Conservation (phyloP, 768 basidiomycete genomes). For the Flagelloscypha sp. region DNA sequence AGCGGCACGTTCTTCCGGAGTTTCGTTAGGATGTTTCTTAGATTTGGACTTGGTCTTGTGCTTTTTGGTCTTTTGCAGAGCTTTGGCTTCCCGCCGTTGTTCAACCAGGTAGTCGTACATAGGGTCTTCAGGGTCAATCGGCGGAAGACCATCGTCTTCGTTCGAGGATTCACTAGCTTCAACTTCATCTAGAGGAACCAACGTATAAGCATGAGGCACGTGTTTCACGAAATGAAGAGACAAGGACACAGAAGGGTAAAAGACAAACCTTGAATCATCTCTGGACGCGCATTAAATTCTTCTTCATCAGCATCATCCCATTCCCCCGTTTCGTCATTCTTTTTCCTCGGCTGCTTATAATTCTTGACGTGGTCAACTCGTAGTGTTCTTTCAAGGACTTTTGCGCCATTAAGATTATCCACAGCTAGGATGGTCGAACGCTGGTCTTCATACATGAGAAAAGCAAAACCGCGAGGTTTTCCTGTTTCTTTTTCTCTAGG, state of each 20-base stretch:
- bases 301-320: conserved; percentile 79
- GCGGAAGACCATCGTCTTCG: conserved; percentile 50
- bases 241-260: too few relatives aligned
- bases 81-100: conserved; percentile 65
- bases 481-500: conserved; percentile 92
- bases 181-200: conserved; percentile 32
- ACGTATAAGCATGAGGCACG: conserved; percentile 3
- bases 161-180: conserved; percentile 59
- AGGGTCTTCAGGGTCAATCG: conserved; percentile 92
- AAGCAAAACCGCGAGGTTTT: conserved; percentile 86
- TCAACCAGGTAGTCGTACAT: conserved; percentile 90
- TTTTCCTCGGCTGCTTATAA: conserved; percentile 80
- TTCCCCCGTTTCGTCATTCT: conserved; percentile 75
- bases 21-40: conserved; percentile 70
- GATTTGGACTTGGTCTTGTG: conserved; percentile 46
- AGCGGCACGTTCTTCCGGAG: conserved; percentile 67
- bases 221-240: conserved; percentile 2
- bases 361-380: conserved; percentile 90
- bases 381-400: conserved; percentile 76
- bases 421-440: conserved; percentile 92
- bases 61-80: conserved; percentile 50
- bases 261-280: conserved; percentile 55
- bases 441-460: conserved; percentile 99
- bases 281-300: conserved; percentile 80
- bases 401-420: conserved; percentile 96